These are phyloP conservation scores for Paraphaeosphaeria minitans DNA, from an alignment of 2,329 filamentous ascomycete genomes.

Conservation along the genomic window DNA sequence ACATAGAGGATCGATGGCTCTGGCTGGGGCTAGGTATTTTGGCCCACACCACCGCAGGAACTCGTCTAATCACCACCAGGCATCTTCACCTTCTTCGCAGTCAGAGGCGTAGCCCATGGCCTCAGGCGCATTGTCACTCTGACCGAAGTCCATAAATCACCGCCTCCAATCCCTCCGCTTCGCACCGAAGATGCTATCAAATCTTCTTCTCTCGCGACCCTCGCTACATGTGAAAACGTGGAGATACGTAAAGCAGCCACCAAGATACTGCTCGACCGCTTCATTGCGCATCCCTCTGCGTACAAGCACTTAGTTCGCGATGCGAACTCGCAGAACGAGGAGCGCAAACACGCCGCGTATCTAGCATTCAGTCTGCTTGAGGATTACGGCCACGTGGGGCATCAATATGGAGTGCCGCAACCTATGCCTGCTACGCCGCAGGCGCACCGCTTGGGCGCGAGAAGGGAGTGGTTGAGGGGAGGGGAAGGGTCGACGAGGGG, in stretches of 20 bases:
- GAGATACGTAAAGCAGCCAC: constrained; percentile 50
- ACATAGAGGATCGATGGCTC: constrained; percentile 52
- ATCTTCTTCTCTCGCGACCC: constrained; percentile 47
- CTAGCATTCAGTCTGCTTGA: constrained; percentile 35
- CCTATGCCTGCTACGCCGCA: constrained; percentile 9
- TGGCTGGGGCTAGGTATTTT: constrained; percentile 52
- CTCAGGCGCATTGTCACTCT: constrained; percentile 66
- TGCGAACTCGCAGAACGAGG: constrained; percentile 25
- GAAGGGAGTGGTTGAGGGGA: constrained; percentile 11
- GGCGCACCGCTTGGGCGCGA: constrained; percentile 6
- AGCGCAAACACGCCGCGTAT: constrained; percentile 27
- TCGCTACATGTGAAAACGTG: constrained; percentile 49
- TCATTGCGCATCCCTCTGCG: constrained; percentile 30
- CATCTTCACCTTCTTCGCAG: constrained; percentile 63
- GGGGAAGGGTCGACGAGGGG: constrained; percentile 50
- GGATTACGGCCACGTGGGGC: constrained; percentile 28
- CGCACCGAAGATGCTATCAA: constrained; percentile 65
- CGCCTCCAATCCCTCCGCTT: constrained; percentile 62
- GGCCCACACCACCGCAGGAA: constrained; percentile 47
- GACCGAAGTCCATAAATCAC: constrained; percentile 70
- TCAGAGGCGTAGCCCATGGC: constrained; percentile 62
- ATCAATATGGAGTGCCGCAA: constrained; percentile 12
- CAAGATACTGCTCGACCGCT: constrained; percentile 45
- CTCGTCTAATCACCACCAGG: constrained; percentile 54
- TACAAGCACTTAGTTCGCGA: constrained; percentile 31